Evolutionary conservation across 2,329 filamentous ascomycete genomes (phyloP).

Genomic region (Lanzia echinophila): DNA sequence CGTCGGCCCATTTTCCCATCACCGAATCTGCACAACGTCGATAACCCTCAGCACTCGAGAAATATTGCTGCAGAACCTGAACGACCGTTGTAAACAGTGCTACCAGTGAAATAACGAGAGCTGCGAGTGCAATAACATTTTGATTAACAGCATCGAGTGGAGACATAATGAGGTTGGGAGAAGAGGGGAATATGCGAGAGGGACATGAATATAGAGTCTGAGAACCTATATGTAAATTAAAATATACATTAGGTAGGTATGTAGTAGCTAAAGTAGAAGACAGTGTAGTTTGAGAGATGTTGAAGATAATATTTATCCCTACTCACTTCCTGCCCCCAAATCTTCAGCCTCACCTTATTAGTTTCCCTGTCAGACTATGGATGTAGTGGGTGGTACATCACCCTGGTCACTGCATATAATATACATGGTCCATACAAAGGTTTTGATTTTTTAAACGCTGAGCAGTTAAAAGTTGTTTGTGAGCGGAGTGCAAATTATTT

Average conservation of each 20-base stretch:
- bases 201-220: background rate
- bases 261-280: background rate
- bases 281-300: background rate
- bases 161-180: conserved; percentile 2
- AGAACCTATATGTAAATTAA: background rate
- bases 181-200: background rate
- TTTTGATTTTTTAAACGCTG: too few species aligned
- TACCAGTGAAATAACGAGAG: conserved; percentile 32
- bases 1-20: conserved; percentile 30
- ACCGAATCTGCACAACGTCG: conserved; percentile 17
- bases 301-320: background rate
- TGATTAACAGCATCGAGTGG: conserved; percentile 22
- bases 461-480: too few species aligned
- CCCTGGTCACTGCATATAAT: background rate
- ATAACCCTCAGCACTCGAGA: conserved; percentile 35
- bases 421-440: too few species aligned
- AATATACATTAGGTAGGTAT: background rate
- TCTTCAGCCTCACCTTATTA: conserved; percentile 2
- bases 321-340: background rate
- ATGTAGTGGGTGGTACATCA: background rate
- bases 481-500: too few species aligned
- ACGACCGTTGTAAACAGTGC: conserved; percentile 30
- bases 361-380: background rate
- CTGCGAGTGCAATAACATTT: conserved; percentile 27
- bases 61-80: conserved; percentile 33